Conservation (phyloP, 1,139 yeast species). For the Zygotorulaspora mrakii region DNA sequence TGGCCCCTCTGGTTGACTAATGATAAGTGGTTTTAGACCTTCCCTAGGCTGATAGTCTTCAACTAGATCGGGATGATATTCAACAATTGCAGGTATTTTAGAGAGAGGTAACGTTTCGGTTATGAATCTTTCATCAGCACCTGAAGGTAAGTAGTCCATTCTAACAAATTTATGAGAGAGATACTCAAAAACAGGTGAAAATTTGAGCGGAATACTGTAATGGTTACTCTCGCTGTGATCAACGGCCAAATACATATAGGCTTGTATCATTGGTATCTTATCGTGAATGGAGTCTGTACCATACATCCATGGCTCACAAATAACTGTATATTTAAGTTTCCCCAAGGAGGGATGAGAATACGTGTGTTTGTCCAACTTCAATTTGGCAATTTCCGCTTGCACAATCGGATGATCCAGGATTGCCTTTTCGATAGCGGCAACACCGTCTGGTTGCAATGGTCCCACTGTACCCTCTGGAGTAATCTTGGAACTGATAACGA, state of each 20-base stretch:
- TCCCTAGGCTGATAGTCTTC: conserved; percentile 53
- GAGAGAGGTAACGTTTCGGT: conserved; percentile 54
- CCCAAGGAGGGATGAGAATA: conserved; percentile 42
- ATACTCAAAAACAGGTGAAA: conserved; percentile 76
- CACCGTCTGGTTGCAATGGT: conserved; percentile 71
- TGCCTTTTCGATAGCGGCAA: conserved; percentile 50
- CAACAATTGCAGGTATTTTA: conserved; percentile 59
- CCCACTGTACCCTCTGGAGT: conserved; percentile 65
- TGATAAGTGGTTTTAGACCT: conserved; percentile 65
- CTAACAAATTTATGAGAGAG: conserved; percentile 62
- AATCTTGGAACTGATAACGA: conserved; percentile 53
- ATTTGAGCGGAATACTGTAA: conserved; percentile 77
- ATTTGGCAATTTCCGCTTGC: conserved; percentile 58
- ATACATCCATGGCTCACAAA: conserved; percentile 85
- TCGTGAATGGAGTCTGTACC: conserved; percentile 69
- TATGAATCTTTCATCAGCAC: conserved; percentile 56
- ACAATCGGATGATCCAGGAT: conserved; percentile 57
- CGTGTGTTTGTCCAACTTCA: conserved; percentile 41
- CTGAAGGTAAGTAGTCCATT: conserved; percentile 75
- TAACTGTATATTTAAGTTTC: conserved; percentile 39
- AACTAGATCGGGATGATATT: conserved; percentile 71
- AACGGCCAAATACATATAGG: conserved; percentile 73
- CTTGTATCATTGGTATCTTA: conserved; percentile 55
- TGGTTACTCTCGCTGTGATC: conserved; percentile 78
- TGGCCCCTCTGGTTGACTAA: conserved; percentile 83